Evolutionary conservation across 1,139 yeast species (phyloP), one percentile per base, ranked within the genome.

Genomic region (Suhomyces wounanorum): DNA sequence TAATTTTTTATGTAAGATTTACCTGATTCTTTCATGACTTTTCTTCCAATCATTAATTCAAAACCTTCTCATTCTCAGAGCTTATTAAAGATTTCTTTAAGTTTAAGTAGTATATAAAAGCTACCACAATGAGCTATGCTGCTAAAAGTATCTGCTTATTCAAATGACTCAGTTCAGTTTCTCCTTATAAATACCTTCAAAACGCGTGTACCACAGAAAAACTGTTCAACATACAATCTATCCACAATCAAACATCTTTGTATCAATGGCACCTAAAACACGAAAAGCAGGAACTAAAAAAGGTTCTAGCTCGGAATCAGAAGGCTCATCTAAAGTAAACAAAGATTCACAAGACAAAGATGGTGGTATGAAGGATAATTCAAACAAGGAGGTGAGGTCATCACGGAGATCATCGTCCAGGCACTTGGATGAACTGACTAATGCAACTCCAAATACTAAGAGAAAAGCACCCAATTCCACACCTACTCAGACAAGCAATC

Each of bases 211-310:
- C 14, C 18, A 33, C 18, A 33, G 37, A 33, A 33, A 33, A 33
- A 33, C 37, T 14, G 11, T 2, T 16, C 14, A 33, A 8, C 37
- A n/a, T n/a, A 10, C n/a, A 3, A 10, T 2, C 18, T 4, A 28
- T 28, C 10, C 28, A 16, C 14, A 28, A 28, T 16, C 21, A 16
- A 31, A 33, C 37, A 13, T n/a, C 11, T 14, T 3, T 14, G 37
- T 11, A 33, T 33, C 37, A 21, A 50, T 50, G 53, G 51, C 44
- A 8, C 53, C 53, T n/a, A 50, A 50, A 40, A 48, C 53, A 21
- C 42, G 53, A 16, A 50, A 50, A 25, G 26, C 53, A 3, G 37
- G 14, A 14, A 30, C 44, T 3, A 43, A 47, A 21, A 40, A 37
- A 33, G 18, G 21, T 2, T 8, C 37, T 8, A 33, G 37, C 10